Evolutionary conservation across 306 rosid species (phyloP).

Genomic region (Arachis hypogaea): DNA sequence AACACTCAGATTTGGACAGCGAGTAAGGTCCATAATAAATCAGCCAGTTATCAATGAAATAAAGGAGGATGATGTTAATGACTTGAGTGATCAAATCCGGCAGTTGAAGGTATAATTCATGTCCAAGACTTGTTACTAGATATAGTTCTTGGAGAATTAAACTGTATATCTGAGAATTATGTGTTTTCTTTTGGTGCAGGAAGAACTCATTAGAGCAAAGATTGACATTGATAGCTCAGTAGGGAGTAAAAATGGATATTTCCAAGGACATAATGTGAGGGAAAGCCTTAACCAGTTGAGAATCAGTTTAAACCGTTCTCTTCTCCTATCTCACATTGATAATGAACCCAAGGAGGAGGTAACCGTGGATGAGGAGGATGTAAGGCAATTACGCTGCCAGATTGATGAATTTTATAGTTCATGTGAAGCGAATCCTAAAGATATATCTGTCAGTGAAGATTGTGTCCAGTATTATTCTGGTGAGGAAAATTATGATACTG

Average conservation of each 20-base stretch:
- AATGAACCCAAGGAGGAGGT: conserved; percentile 68
- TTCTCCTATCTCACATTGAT: conserved; percentile 63
- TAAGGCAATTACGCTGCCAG: conserved; percentile 68
- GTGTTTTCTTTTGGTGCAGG: conserved; percentile 55
- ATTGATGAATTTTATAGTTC: conserved; percentile 65
- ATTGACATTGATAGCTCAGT: conserved; percentile 52
- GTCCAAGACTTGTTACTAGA: conserved; percentile 14
- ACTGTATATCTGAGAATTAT: conserved; percentile 19
- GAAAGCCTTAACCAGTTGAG: conserved; percentile 87
- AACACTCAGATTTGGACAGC: conserved; percentile 88
- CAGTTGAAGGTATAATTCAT: conserved; percentile 68
- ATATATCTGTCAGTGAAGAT: conserved; percentile 50
- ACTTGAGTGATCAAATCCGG: conserved; percentile 91
- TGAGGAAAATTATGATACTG: conserved; percentile 59
- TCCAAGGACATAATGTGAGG: conserved; percentile 72
- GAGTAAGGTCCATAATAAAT: conserved; percentile 71
- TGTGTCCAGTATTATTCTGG: conserved; percentile 56
- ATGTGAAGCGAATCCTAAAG: conserved; percentile 51
- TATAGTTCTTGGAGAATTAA: conserved; percentile 27
- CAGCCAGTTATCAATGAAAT: conserved; percentile 86
- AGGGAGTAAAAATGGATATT: conserved; percentile 54
- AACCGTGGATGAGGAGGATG: conserved; percentile 65
- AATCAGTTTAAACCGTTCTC: conserved; percentile 85
- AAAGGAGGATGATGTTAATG: conserved; percentile 83
- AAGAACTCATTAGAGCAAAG: conserved; percentile 86